Evolutionary conservation across 2,329 filamentous ascomycete genomes (phyloP).

Genomic region (Cytospora schulzeri): DNA sequence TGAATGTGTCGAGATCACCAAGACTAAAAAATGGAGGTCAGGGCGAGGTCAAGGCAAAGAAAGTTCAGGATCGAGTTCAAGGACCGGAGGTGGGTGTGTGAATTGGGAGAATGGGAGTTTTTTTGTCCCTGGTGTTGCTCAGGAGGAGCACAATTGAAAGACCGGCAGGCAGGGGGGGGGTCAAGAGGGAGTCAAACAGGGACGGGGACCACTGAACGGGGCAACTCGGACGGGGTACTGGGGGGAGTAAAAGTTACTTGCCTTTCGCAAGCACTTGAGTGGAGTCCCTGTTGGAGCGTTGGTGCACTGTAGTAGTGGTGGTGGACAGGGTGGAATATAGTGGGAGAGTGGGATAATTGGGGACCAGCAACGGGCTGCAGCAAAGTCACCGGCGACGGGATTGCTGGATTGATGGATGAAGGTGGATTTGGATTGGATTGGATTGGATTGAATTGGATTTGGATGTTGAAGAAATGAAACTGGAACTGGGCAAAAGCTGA

Average conservation of each 20-base stretch:
- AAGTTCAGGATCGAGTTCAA: conserved; percentile 23
- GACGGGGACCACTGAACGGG: conserved; percentile 1
- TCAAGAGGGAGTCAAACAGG: conserved; percentile 13
- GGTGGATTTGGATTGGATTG: neutral
- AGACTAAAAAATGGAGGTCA: conserved; percentile 2
- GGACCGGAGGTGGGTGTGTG: conserved; percentile 22
- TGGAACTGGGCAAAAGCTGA: neutral
- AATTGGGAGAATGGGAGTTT: conserved; percentile 28
- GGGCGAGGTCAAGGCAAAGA: neutral
- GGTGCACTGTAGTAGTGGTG: conserved; percentile 7
- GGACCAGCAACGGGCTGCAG: no score
- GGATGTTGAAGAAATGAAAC: neutral
- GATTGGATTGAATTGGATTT: no score
- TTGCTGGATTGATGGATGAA: neutral
- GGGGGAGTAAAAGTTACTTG: conserved; percentile 3
- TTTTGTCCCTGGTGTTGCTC: conserved; percentile 24
- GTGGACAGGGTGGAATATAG: no score
- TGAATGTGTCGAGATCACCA: conserved; percentile 20
- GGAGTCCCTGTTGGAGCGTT: no score
- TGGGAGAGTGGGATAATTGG: conserved; percentile 9
- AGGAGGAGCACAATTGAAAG: conserved; percentile 23
- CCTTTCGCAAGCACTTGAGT: conserved; percentile 18
- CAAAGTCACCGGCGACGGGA: neutral
- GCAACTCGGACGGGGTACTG: no score
- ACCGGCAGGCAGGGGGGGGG: conserved; percentile 17